Evolutionary conservation across 805 yeast species (phyloP), one percentile per base, ranked within the genome.

Genomic region (Teunomyces funiuensis): DNA sequence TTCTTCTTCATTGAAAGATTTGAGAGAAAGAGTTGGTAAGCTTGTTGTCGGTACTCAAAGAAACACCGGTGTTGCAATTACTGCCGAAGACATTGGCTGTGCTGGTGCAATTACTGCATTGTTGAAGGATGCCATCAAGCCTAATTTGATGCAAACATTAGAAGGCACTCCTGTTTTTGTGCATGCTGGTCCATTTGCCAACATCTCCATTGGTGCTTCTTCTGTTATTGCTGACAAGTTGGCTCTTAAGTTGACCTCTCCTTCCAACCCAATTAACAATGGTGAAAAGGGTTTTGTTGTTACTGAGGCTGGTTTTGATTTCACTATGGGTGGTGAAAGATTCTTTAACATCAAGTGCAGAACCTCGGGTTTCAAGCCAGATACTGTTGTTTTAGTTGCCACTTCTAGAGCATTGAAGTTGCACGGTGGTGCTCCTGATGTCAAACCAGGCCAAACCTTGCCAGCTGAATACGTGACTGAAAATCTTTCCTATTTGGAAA

Each of bases 241-340:
- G 66, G 99, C 96, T 4, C 75, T 91, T 60, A 89, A 91, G 69
- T 79, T 91, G 53, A 89, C 95, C 13, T 63, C 76, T 16, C 68
- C 75, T 14, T 58, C 69, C 47, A 74, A 57, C 66, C 65, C 76
- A 48, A 60, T 60, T 42, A 70, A 70, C 53, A 63, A 54, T 46
- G 76, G 80, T 40, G 45, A 53, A 42, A 71, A 73, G 46, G 98
- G 98, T 51, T 91, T 79, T 60, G 98, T 89, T 41, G 88, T 91
- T 46, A 91, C 99, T 38, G 99, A 91, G 66, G 97, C 98, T 28
- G 99, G 99, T 40, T 91, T 91, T 69, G 98, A 91, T 67, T 91
- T 93, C 74, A 91, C 97, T 37, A 91, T 91, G 98, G 99, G 99
- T 51, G 98, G 98, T 54, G 99, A 91, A 73, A 79, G 98, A 58